Base-by-base conservation (phyloP, 1,284 basidiomycete species). In the Ganoderma leucocontextum region DNA sequence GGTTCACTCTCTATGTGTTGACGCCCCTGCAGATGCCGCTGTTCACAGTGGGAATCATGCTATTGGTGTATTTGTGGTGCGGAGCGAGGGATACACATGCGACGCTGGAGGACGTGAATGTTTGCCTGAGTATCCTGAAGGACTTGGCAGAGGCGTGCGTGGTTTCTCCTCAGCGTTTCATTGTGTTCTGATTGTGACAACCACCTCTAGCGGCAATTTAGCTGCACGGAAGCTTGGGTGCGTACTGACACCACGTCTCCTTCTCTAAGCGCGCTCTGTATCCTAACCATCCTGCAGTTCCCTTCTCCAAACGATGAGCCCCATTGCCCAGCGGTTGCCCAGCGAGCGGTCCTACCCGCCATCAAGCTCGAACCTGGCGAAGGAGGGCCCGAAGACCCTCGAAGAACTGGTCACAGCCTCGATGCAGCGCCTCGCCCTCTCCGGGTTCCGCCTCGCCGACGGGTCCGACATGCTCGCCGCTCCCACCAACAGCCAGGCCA, bases 31-130 rank as follows among this genome's bases (percentile, higher is more conserved):
- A 81, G 75, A 66, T 80, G n/a, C 70, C 82, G 9, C 82, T 86
- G 0, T 91, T 90, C 76, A 87, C 87, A 0, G 82, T 89, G 0
- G 88, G 84, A 0, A 84, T 91, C 60, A 86, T 93, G 10, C 80
- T 93, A 3, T 80, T 93, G 58, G 80, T 93, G 70, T 89, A 88
- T 68, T 86, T 92, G 13, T 93, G 91, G 86, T 87, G 87, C 1
- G 87, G 86, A 4, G 80, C 79, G 9, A 80, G 77, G 2, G 87
- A 91, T 65, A 79, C 84, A 0, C 84, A 83, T 64, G 84, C 85
- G 67, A 87, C 90, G 71, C 85, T 91, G 80, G 80, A 80, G 44
- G 91, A 93, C 74, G 87, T 94, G n/a, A 81, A 87, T 67, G 87
- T 86, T 69, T 91, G 89, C 72, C 84, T 92, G 78, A 78, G 84